Evolutionary conservation across 257 asterid species (phyloP).

Genomic region (Solanum chilense): DNA sequence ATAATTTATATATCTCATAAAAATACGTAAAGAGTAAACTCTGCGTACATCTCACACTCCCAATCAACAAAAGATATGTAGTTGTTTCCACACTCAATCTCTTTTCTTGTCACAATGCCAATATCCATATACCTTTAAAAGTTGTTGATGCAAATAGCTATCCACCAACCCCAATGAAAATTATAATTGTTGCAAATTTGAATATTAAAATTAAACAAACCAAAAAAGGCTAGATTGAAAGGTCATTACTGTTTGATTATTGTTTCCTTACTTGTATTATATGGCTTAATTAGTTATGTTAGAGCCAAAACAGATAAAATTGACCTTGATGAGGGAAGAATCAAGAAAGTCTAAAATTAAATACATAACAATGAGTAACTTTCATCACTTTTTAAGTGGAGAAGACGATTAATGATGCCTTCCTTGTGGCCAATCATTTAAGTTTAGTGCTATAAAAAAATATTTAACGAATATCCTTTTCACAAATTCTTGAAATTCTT

Average conservation of each 20-base stretch:
- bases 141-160: not conserved
- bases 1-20: not conserved
- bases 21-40: not conserved
- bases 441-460: not conserved
- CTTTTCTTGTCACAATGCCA: not conserved
- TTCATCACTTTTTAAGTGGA: constrained; percentile 4
- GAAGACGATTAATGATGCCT: constrained; percentile 7
- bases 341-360: not conserved
- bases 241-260: not conserved
- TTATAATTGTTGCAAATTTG: not conserved
- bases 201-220: not conserved
- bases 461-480: not conserved
- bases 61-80: not conserved
- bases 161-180: not conserved
- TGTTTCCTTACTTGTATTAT: not conserved
- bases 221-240: not conserved
- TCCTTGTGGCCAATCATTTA: constrained; percentile 20
- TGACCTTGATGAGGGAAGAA: not conserved
- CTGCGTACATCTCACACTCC: not conserved
- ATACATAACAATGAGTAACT: not conserved
- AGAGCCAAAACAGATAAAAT: not conserved
- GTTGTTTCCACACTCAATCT: not conserved
- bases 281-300: not conserved
- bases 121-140: not conserved
- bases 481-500: not conserved